Evolutionary conservation across 164 flowering plant species (phyloP).

Genomic region (Cinnamomum chago): DNA sequence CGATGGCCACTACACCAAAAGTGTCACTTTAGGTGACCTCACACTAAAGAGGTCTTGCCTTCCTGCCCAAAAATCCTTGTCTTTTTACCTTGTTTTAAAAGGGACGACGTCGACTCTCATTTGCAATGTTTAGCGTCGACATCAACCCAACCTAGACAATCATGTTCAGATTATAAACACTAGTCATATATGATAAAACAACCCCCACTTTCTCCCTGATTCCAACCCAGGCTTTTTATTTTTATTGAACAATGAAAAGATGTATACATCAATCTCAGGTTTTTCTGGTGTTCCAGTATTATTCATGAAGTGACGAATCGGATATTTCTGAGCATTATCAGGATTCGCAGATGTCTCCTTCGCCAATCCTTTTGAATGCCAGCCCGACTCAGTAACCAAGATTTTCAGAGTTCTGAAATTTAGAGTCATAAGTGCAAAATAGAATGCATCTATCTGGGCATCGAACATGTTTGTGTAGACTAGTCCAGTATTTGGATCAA

Average conservation of each 20-base stretch:
- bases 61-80: too few species aligned
- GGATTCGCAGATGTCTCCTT: slow-evolving; percentile 88
- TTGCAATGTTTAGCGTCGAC: too few species aligned
- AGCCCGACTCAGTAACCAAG: slow-evolving; percentile 92
- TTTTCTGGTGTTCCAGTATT: slow-evolving; percentile 78
- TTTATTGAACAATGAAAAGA: slow-evolving; percentile 90
- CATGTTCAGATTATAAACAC: slow-evolving; percentile 70
- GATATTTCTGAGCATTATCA: slow-evolving; percentile 81
- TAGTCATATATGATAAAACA: slow-evolving; percentile 80
- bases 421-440: slow-evolving; percentile 45
- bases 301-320: slow-evolving; percentile 72
- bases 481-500: slow-evolving; percentile 87
- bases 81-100: too few species aligned
- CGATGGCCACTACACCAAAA: too few species aligned
- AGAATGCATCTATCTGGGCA: slow-evolving; percentile 83
- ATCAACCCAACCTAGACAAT: slow-evolving; percentile 21
- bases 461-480: slow-evolving; percentile 89
- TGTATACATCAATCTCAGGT: slow-evolving; percentile 72
- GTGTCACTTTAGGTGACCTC: too few species aligned
- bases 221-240: slow-evolving; percentile 83
- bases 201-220: slow-evolving; percentile 98
- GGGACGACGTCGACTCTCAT: too few species aligned
- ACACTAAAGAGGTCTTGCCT: too few species aligned
- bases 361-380: slow-evolving; percentile 90
- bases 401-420: slow-evolving; percentile 64